Base-by-base conservation (phyloP, 2,329 filamentous ascomycete species). In the Monilinia laxa region DNA sequence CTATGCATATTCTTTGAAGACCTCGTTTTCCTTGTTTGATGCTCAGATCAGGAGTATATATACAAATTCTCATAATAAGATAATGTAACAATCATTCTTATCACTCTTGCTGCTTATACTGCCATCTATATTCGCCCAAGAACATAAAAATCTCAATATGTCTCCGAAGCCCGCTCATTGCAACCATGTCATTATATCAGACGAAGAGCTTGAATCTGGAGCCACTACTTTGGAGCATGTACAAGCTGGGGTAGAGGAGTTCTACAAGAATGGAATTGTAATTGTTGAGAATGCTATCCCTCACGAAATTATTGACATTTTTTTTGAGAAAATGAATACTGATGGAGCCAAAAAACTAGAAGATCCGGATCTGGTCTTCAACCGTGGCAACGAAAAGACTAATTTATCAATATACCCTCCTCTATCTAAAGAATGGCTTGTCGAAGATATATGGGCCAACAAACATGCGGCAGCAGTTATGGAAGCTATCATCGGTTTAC, bases 361-460 rank as follows among this genome's bases (percentile, higher is more conserved):
- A 47, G 38, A 67, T 56, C 60, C 60, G 5, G 3, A 12, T 3
- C 35, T 64, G 4, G 28, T 14, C 25, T 67, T 57, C 62, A 68
- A 68, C n/a, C 38, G n/a, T 71, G 62, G 84, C 81, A 70, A 89
- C 87, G 85, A 72, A 12, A 78, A 76, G 2, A 74, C 75, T 0
- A 80, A 80, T 67, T 80, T 80, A 71, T 77, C 79, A 60, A 78
- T 80, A 68, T 78, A 77, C 35, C 79, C 79, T 0, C 77, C 79
- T 0, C 71, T 76, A 12, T 73, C 73, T 16, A 67, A 70, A 18
- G 72, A 75, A 0, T 75, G 77, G 51, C 76, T 80, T 66, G 78
- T 75, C 64, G 70, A 74, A 42, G 78, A 81, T 56, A 66, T 81
- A 28, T 77, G 77, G 69, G 76, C 74, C 52, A 79, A 79, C 57